phyloP scores from a whole-genome alignment of 2,329 filamentous ascomycete genomes.

The Didymella pinodella region DNA sequence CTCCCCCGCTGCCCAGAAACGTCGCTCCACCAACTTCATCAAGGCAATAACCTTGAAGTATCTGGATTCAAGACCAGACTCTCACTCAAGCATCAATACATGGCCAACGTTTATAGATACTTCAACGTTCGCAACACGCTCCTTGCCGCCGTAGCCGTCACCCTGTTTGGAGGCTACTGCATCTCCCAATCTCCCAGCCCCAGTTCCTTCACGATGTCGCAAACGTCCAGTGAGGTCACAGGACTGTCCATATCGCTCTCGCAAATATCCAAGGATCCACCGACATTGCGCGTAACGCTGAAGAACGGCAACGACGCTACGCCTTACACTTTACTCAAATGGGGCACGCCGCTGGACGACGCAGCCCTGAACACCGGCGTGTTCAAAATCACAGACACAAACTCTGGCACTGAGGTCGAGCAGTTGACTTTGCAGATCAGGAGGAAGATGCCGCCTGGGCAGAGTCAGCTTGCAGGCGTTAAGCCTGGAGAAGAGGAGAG shows the following conservation, averaged over 20 bases:
- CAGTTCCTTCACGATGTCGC: constrained; percentile 37
- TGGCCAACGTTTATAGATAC: constrained; percentile 25
- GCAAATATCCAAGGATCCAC: constrained; percentile 42
- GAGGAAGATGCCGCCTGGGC: constrained; percentile 49
- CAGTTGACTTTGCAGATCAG: constrained; percentile 47
- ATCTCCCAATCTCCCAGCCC: constrained; percentile 33
- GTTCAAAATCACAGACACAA: constrained; percentile 43
- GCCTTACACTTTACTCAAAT: constrained; percentile 50
- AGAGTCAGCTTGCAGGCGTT: constrained; percentile 48
- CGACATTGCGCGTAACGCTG: constrained; percentile 47
- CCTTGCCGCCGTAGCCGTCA: constrained; percentile 36
- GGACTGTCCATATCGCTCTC: constrained; percentile 42
- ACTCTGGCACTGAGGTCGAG: constrained; percentile 38
- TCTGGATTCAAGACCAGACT: not conserved
- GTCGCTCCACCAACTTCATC: constrained; percentile 10
- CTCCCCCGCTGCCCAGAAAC: constrained; percentile 26
- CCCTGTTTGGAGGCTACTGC: constrained; percentile 42
- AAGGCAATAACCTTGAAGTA: constrained; percentile 7
- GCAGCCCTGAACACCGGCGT: constrained; percentile 50
- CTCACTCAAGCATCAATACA: not conserved
- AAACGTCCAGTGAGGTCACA: constrained; percentile 28
- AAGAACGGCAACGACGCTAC: constrained; percentile 47
- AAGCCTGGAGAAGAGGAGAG: constrained; percentile 44
- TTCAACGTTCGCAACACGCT: constrained; percentile 41
- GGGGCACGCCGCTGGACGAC: constrained; percentile 53